Base-by-base conservation (phyloP, 139 green algal genomes). In the Zygnema cylindricum region DNA sequence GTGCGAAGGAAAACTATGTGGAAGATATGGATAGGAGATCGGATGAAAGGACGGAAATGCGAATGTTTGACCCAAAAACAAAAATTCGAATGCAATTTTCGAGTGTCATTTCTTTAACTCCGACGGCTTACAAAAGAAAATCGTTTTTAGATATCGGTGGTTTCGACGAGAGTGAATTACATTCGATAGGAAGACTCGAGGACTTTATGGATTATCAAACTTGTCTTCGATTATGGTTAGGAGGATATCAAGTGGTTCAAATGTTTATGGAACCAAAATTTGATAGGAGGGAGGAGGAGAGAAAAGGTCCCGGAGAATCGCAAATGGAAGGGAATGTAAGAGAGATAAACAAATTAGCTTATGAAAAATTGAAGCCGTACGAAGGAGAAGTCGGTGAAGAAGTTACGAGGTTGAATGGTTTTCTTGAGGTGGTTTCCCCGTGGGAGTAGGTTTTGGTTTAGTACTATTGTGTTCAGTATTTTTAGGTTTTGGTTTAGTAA, bases 201-300 rank as follows among this genome's bases (percentile, higher is more conserved):
- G 2, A 32, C 3, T 35, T 84, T 21, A 2, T 41, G n/a, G 77
- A 84, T 55, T 43, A 39, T 2, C 35, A 84, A 2, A 49, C 55
- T 3, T 84, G 2, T 7, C 33, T 84, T 2, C n/a, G 77, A 3
- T n/a, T 55, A 2, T 84, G 77, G 77, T 33, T 84, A 33, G 77
- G 25, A 55, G 77, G 77, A 33, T 84, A 84, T 7, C 21, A 84
- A 55, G 77, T 84, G 2, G 77, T 33, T 3, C 77, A 84, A 25
- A 55, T 84, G 33, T 49, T 36, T 33, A 39, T 84, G 77, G 16
- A 79, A 16, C 7, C 7, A 3, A 41, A 79, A 16, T 63, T 63
- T 16, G 16, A 63, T 7, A 63, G 16, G 49, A 16, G 16, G 49
- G 49, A 63, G 49, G 49, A 16, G 49, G 49, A 16, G 49, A 16